phyloP scores from a whole-genome alignment of 352 stramenopile genomes.

The Globisporangium middletonii region DNA sequence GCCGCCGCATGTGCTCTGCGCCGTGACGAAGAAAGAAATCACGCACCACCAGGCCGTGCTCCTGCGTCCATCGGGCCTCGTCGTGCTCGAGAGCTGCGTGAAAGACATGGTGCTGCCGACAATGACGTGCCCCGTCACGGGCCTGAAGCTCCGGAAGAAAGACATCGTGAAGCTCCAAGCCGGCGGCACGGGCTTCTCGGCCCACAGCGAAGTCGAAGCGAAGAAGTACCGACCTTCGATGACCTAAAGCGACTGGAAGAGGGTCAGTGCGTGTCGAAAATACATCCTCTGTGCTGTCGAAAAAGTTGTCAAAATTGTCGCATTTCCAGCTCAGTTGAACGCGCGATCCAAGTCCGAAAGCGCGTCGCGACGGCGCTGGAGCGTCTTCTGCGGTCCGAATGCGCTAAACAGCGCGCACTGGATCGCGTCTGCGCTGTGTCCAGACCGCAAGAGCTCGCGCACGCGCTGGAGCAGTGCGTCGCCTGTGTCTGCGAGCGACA shows the following conservation, averaged over 20 bases:
- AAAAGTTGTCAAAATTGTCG: not conserved
- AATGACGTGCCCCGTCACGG: conserved; percentile 81
- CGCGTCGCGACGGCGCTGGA: conserved; percentile 26
- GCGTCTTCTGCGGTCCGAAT: conserved; percentile 40
- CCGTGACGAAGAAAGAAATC: conserved; percentile 80
- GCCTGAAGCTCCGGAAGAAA: conserved; percentile 83
- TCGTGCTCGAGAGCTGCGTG: conserved; percentile 75
- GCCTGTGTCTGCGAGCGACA: conserved; percentile 48
- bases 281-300: not conserved
- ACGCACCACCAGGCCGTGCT: conserved; percentile 73
- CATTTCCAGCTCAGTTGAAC: conserved; percentile 15
- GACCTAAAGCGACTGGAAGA: conserved; percentile 34
- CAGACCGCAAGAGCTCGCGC: conserved; percentile 36
- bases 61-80: conserved; percentile 68
- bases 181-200: conserved; percentile 73
- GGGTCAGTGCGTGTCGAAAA: not conserved
- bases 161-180: conserved; percentile 77
- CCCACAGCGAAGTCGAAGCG: conserved; percentile 80
- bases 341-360: conserved; percentile 37
- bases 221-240: conserved; percentile 85
- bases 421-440: conserved; percentile 16
- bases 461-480: conserved; percentile 50
- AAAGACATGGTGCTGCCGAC: conserved; percentile 81
- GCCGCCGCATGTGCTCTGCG: conserved; percentile 50
- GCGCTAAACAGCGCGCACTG: conserved; percentile 34